phyloP scores from a whole-genome alignment of 371 early-diverging fungal species.

The Actinomucor elegans region DNA sequence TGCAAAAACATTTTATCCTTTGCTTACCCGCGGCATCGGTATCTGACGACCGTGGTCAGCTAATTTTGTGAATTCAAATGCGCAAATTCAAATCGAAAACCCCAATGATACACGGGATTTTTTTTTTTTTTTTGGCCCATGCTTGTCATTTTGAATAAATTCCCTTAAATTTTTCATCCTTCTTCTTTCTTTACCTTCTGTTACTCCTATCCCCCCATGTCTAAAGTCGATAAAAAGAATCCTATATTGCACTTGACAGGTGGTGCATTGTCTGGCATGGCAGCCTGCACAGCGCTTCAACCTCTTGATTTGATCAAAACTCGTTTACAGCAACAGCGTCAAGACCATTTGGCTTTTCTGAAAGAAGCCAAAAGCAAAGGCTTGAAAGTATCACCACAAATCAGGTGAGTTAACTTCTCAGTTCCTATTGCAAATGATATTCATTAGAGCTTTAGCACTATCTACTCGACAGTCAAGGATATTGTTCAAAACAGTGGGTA shows the following conservation, averaged over 20 bases:
- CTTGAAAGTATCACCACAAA: slow-evolving; percentile 28
- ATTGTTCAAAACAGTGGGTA: slow-evolving; percentile 67
- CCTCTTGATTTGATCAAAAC: slow-evolving; percentile 93
- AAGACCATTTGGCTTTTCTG: slow-evolving; percentile 52
- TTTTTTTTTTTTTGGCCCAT: no score
- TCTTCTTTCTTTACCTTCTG: no score
- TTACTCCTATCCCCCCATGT: slow-evolving; percentile 1
- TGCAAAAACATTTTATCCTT: no score
- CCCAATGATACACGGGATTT: no score
- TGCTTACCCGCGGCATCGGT: no score
- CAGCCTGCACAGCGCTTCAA: slow-evolving; percentile 83
- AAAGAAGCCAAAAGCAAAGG: slow-evolving; percentile 43
- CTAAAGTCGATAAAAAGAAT: slow-evolving; percentile 27
- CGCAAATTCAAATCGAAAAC: no score
- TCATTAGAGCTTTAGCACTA: slow-evolving; percentile 37
- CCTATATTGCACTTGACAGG: slow-evolving; percentile 66
- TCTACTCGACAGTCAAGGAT: slow-evolving; percentile 55
- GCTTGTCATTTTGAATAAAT: no score
- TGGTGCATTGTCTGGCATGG: slow-evolving; percentile 82
- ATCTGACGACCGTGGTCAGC: no score
- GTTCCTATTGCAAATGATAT: not conserved
- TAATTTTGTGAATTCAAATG: no score
- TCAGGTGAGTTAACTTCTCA: slow-evolving; percentile 17
- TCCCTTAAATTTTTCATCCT: no score
- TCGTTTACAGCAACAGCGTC: slow-evolving; percentile 73